Percentiles rank a stretch among this genome's conserved stretches.
These are phyloP conservation scores for Lasiosphaeria hispida DNA, from an alignment of 495 filamentous ascomycete genomes.

Conservation along the genomic window DNA sequence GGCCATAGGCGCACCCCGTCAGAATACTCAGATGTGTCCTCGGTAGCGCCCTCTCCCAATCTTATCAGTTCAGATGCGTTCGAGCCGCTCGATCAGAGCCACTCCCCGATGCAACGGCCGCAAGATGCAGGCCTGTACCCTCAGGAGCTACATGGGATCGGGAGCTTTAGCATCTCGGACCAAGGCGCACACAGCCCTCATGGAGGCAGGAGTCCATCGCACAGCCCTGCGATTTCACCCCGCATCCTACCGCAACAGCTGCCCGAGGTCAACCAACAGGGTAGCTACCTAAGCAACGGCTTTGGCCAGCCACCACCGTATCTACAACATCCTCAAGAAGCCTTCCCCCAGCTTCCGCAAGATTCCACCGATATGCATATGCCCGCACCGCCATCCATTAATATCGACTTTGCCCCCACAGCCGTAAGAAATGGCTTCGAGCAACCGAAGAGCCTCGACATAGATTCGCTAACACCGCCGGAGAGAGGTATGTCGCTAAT, in stretches of 20 bases:
- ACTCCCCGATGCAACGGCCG: conserved; percentile 76
- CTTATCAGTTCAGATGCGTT: conserved; percentile 75
- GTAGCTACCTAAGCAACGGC: conserved; percentile 53
- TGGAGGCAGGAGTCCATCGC: conserved; percentile 68
- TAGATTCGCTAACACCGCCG: conserved; percentile 81
- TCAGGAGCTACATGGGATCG: conserved; percentile 74
- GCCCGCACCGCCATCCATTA: conserved; percentile 84
- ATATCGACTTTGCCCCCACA: conserved; percentile 83
- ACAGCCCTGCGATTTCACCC: conserved; percentile 85
- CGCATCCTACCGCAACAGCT: conserved; percentile 72
- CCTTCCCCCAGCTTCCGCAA: conserved; percentile 55
- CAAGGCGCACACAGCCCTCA: conserved; percentile 54
- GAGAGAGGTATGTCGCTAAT: conserved; percentile 64
- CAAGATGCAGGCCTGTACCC: conserved; percentile 71
- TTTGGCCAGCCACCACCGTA: conserved; percentile 49
- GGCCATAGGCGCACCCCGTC: conserved; percentile 80
- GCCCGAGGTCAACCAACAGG: conserved; percentile 46
- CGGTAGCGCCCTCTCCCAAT: conserved; percentile 76
- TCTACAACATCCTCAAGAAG: conserved; percentile 56
- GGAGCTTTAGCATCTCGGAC: conserved; percentile 80
- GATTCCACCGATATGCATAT: conserved; percentile 50
- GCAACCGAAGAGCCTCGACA: conserved; percentile 63
- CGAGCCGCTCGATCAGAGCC: conserved; percentile 66
- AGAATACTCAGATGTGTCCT: conserved; percentile 84
- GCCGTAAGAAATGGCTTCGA: conserved; percentile 69